phyloP scores from a whole-genome alignment of 345 rosid species.

The Rhodamnia rubescens region DNA sequence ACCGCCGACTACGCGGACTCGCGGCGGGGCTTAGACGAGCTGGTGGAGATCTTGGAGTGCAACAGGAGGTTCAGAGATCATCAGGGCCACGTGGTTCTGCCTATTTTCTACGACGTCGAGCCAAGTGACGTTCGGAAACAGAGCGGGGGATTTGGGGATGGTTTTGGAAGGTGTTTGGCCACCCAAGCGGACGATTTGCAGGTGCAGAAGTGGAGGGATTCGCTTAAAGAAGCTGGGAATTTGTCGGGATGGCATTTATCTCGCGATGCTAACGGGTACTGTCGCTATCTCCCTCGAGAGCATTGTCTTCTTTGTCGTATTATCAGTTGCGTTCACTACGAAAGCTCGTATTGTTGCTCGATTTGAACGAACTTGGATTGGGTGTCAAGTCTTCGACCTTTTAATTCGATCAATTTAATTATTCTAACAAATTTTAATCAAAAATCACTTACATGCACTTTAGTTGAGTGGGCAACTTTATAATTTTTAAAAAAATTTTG shows the following conservation, averaged over 20 bases:
- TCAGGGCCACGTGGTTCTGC: background rate
- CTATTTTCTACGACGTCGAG: background rate
- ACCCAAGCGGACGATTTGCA: background rate
- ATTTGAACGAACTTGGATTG: no score
- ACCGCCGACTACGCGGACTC: conserved; percentile 2
- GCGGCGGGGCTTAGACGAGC: background rate
- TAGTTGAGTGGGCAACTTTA: no score
- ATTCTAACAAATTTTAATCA: no score
- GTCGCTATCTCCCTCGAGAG: no score
- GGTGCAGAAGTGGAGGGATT: background rate
- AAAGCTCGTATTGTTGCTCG: no score
- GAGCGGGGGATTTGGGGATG: background rate
- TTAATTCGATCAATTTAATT: no score
- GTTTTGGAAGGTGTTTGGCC: background rate
- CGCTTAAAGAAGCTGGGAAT: background rate
- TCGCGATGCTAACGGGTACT: background rate
- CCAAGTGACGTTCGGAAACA: background rate
- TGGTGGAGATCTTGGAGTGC: background rate
- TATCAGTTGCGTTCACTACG: no score
- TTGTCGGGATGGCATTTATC: background rate
- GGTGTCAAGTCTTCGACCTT: no score
- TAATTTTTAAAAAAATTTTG: no score
- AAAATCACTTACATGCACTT: no score
- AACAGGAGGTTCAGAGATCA: background rate
- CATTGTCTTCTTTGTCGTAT: background rate